phyloP scores from a whole-genome alignment of 352 stramenopile genomes.

The Phytophthora agathidicida region DNA sequence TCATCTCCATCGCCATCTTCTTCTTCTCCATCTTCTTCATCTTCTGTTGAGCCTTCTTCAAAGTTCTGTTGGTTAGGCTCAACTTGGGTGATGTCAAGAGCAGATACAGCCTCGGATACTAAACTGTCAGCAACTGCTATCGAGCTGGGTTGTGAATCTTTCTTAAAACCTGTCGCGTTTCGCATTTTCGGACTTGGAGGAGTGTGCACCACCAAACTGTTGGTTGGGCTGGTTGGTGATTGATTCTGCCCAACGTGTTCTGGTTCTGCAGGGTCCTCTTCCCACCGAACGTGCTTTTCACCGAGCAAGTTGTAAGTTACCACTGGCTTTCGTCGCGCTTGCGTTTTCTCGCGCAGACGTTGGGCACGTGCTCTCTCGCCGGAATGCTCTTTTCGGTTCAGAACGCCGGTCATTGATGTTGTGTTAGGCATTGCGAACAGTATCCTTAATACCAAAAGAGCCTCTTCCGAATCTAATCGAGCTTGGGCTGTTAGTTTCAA shows the following conservation, averaged over 20 bases:
- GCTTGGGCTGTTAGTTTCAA: slow-evolving; percentile 31
- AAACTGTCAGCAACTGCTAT: not conserved
- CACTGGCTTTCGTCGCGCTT: slow-evolving; percentile 40
- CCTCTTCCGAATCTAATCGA: slow-evolving; percentile 32
- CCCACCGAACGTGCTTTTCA: slow-evolving; percentile 69
- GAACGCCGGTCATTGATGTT: slow-evolving; percentile 6
- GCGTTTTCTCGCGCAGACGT: slow-evolving; percentile 34
- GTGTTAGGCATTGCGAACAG: slow-evolving; percentile 20
- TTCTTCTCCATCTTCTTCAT: slow-evolving; percentile 4
- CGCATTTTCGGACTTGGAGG: slow-evolving; percentile 18
- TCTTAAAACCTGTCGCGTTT: not conserved
- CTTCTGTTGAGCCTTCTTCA: not conserved
- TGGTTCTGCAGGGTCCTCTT: slow-evolving; percentile 14
- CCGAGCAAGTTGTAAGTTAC: slow-evolving; percentile 73
- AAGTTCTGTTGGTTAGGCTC: not conserved
- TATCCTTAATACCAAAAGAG: slow-evolving; percentile 26
- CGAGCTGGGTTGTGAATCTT: not conserved
- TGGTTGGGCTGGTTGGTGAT: slow-evolving; percentile 12
- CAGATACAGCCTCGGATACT: not conserved
- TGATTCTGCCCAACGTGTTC: slow-evolving; percentile 1
- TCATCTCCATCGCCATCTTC: slow-evolving; percentile 3
- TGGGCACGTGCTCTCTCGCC: slow-evolving; percentile 17
- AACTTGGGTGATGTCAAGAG: not conserved
- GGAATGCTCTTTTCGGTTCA: slow-evolving; percentile 9
- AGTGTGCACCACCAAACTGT: slow-evolving; percentile 20